phyloP scores from a whole-genome alignment of 306 rosid species.

The Rosa chinensis region DNA sequence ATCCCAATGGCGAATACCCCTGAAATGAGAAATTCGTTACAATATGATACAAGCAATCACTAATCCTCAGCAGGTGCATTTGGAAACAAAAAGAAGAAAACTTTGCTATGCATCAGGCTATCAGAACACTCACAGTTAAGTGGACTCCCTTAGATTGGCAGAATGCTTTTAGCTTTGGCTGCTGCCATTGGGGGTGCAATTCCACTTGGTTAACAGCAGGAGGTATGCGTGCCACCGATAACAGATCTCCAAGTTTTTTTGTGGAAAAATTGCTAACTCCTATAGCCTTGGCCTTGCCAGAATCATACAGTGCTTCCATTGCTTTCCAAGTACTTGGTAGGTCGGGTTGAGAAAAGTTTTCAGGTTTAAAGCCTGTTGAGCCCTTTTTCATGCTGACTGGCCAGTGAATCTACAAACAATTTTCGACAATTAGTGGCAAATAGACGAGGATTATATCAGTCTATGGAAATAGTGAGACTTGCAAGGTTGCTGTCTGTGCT shows the following conservation, averaged over 20 bases:
- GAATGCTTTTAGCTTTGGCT: constrained; percentile 51
- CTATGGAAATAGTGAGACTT: background rate
- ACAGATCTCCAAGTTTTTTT: constrained; percentile 61
- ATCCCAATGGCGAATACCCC: constrained; percentile 72
- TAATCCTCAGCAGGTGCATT: background rate
- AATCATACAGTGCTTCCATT: constrained; percentile 71
- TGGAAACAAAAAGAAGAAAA: background rate
- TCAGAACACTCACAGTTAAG: constrained; percentile 48
- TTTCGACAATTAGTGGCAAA: background rate
- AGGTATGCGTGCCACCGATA: constrained; percentile 50
- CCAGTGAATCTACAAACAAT: constrained; percentile 31
- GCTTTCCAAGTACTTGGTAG: constrained; percentile 70
- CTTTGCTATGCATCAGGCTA: background rate
- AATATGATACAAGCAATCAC: background rate
- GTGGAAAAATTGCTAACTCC: constrained; percentile 84
- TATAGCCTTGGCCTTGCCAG: constrained; percentile 69
- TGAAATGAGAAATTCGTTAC: constrained; percentile 20
- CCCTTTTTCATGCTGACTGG: constrained; percentile 59
- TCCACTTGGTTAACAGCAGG: constrained; percentile 89
- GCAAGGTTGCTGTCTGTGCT: background rate
- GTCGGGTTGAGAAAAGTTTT: constrained; percentile 40
- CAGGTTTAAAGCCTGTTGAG: constrained; percentile 45
- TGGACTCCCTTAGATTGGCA: constrained; percentile 70
- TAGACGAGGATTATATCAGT: background rate
- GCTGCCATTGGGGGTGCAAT: constrained; percentile 71